Conservation (phyloP, 371 early-diverging fungal species). For the Dichotomocladium elegans region DNA sequence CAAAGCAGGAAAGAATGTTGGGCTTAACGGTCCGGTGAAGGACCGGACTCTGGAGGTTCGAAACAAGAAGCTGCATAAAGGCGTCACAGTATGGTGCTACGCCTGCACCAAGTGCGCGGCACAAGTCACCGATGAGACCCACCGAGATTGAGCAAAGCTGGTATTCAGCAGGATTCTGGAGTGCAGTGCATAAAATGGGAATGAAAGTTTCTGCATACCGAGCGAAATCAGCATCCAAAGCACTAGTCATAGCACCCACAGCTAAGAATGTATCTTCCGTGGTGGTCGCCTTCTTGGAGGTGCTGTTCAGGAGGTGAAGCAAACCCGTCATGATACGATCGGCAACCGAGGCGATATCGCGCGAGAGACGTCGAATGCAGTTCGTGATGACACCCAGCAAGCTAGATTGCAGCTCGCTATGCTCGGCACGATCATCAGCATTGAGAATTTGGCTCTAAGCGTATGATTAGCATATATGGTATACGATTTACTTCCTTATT, state of each 20-base stretch:
- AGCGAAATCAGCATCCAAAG: slow-evolving; percentile 78
- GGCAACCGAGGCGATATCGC: slow-evolving; percentile 65
- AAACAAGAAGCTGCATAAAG: slow-evolving; percentile 82
- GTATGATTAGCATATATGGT: slow-evolving; percentile 20
- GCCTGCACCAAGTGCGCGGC: slow-evolving; percentile 77
- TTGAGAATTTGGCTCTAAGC: slow-evolving; percentile 63
- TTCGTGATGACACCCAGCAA: slow-evolving; percentile 84
- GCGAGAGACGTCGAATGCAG: slow-evolving; percentile 71
- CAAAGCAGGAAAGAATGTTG: slow-evolving; percentile 91
- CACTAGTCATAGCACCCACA: slow-evolving; percentile 79
- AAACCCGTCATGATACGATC: slow-evolving; percentile 88
- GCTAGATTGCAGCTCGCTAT: slow-evolving; percentile 86
- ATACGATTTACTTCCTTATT: background rate
- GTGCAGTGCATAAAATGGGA: slow-evolving; percentile 75
- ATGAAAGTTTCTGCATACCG: slow-evolving; percentile 86
- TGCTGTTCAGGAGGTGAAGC: slow-evolving; percentile 62
- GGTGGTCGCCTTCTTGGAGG: slow-evolving; percentile 78
- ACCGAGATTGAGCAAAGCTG: slow-evolving; percentile 88
- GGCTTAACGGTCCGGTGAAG: slow-evolving; percentile 89
- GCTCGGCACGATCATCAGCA: slow-evolving; percentile 73
- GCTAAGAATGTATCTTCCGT: slow-evolving; percentile 91
- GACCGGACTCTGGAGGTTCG: slow-evolving; percentile 67
- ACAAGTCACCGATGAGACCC: slow-evolving; percentile 93
- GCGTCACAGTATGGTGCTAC: slow-evolving; percentile 73
- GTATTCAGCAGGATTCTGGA: slow-evolving; percentile 88